Evolutionary conservation across 2,329 filamentous ascomycete species (phyloP).

Genomic region (Alternaria longipes): DNA sequence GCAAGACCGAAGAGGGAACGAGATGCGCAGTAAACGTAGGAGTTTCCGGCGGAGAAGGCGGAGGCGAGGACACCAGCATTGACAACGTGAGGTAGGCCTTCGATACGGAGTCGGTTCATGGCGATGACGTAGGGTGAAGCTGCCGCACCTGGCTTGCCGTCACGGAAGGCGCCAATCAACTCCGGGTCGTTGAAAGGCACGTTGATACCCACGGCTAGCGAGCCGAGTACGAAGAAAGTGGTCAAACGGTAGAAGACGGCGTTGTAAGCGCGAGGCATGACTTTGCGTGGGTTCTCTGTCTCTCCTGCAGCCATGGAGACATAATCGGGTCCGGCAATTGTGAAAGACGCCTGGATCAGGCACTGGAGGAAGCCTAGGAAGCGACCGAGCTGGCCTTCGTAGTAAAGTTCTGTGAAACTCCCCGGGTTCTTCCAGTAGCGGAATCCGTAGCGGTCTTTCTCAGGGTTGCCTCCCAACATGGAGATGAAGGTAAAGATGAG

Average conservation of each 20-base stretch:
- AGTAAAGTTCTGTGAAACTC: constrained; percentile 71
- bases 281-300: constrained; percentile 55
- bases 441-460: constrained; percentile 60
- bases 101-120: constrained; percentile 64
- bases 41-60: constrained; percentile 65
- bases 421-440: constrained; percentile 68
- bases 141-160: constrained; percentile 71
- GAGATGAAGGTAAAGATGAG: constrained; percentile 74
- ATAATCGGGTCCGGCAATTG: constrained; percentile 60
- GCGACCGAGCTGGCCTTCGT: constrained; percentile 72
- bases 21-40: constrained; percentile 64
- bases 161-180: constrained; percentile 68
- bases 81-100: constrained; percentile 66
- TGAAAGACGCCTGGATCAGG: constrained; percentile 67
- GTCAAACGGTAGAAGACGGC: constrained; percentile 82
- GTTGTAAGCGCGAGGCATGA: constrained; percentile 77
- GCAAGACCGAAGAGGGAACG: constrained; percentile 64
- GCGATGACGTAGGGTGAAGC: constrained; percentile 71
- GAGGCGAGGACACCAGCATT: constrained; percentile 66
- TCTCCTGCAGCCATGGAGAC: constrained; percentile 61
- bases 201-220: constrained; percentile 74
- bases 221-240: constrained; percentile 78
- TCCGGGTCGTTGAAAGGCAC: constrained; percentile 73
- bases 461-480: constrained; percentile 84
- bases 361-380: constrained; percentile 81